Percentiles rank a stretch among this genome's conserved stretches.
Conservation (phyloP, 2,329 filamentous ascomycete genomes). For the Xylariaceae sp. region DNA sequence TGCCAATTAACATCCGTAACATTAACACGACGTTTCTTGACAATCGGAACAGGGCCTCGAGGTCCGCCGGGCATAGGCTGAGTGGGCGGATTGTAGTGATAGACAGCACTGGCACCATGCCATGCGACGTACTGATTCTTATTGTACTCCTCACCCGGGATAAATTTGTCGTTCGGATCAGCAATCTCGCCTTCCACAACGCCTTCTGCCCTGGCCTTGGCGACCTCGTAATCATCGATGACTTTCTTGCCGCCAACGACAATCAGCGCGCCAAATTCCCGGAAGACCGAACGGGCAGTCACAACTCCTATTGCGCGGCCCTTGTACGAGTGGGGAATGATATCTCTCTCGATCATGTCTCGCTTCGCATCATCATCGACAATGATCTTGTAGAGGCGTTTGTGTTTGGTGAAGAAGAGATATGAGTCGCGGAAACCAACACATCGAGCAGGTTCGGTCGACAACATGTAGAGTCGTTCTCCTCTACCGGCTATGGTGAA, state of each 20-base stretch:
- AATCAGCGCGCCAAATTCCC: slow-evolving; percentile 93
- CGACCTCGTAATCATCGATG: slow-evolving; percentile 83
- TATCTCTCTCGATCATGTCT: slow-evolving; percentile 89
- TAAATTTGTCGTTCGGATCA: slow-evolving; percentile 79
- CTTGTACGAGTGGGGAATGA: slow-evolving; percentile 98
- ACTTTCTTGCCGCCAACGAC: slow-evolving; percentile 85
- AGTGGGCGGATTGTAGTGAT: slow-evolving; percentile 76
- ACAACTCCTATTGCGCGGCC: slow-evolving; percentile 95
- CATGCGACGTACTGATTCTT: slow-evolving; percentile 98
- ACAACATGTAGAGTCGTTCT: slow-evolving; percentile 92
- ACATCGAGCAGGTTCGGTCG: slow-evolving; percentile 92
- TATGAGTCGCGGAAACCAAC: slow-evolving; percentile 98
- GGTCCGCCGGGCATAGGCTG: too few relatives aligned
- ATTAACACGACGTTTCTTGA: slow-evolving; percentile 82
- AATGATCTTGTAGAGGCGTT: slow-evolving; percentile 95
- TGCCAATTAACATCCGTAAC: slow-evolving; percentile 97
- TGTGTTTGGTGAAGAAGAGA: slow-evolving; percentile 97
- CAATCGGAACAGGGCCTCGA: slow-evolving; percentile 69
- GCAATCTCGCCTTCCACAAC: slow-evolving; percentile 84
- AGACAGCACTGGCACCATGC: slow-evolving; percentile 95
- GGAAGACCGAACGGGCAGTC: slow-evolving; percentile 91
- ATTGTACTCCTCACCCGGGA: slow-evolving; percentile 85
- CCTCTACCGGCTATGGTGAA: slow-evolving; percentile 86
- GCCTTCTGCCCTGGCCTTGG: slow-evolving; percentile 70
- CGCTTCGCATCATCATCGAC: slow-evolving; percentile 96